Evolutionary conservation across 2,329 filamentous ascomycete species (phyloP).

Genomic region (Hypoxylon rubiginosum): DNA sequence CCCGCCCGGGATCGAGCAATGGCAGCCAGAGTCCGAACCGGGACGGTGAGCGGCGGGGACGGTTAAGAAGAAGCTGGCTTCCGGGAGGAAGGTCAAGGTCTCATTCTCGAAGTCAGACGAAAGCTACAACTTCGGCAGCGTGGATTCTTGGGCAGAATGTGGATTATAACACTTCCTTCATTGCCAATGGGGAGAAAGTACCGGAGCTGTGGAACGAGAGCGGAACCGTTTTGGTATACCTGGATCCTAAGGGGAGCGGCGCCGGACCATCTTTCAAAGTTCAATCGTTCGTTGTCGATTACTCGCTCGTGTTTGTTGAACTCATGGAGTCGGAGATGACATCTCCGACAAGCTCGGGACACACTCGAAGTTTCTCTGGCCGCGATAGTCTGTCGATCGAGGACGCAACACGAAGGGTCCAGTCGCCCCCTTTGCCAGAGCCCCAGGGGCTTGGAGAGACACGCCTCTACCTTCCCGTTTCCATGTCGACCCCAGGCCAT

Average conservation of each 20-base stretch:
- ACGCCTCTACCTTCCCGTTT: constrained; percentile 68
- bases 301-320: constrained; percentile 68
- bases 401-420: constrained; percentile 61
- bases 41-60: constrained; percentile 55
- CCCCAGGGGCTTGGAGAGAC: constrained; percentile 57
- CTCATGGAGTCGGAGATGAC: constrained; percentile 63
- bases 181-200: constrained; percentile 70
- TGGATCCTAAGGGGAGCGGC: constrained; percentile 65
- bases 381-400: constrained; percentile 63
- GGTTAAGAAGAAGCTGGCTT: constrained; percentile 67
- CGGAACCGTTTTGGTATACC: constrained; percentile 69
- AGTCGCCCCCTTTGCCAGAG: constrained; percentile 55
- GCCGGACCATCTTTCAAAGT: constrained; percentile 72
- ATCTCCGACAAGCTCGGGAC: constrained; percentile 48
- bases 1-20: constrained; percentile 54
- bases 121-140: constrained; percentile 53
- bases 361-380: constrained; percentile 62
- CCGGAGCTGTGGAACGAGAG: constrained; percentile 75
- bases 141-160: constrained; percentile 69
- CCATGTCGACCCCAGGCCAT: constrained; percentile 55
- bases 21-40: constrained; percentile 60
- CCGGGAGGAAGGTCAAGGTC: constrained; percentile 66
- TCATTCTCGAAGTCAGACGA: constrained; percentile 58
- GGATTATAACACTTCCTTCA: constrained; percentile 68
- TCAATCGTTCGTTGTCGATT: constrained; percentile 65